Evolutionary conservation across 2,329 filamentous ascomycete genomes (phyloP), one percentile per base, ranked within the genome.

Genomic region (Talaromyces sp.): DNA sequence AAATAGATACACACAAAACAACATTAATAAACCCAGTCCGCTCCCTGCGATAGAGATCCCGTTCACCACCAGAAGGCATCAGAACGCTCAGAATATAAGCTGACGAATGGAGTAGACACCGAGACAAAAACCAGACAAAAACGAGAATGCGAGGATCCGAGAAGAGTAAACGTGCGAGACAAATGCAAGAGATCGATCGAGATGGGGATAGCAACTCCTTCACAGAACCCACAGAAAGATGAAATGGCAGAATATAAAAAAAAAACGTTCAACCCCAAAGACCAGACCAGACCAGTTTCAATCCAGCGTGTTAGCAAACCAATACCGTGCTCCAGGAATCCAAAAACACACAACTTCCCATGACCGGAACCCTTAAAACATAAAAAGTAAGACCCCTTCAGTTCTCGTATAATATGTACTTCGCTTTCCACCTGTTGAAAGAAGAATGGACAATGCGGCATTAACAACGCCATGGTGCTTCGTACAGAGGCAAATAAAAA

Each of bases 371-470:
- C 56, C 39, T 28, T 54, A 27, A 59, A 53, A 62, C 49, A 33
- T 51, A 64, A 69, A 66, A 64, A 66, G 62, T 63, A 65, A 57
- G 62, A 60, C 66, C 65, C 62, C 63, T 64, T 67, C 64, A 64
- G 65, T 60, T 67, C 66, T 64, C 64, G 59, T 65, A 65, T 65
- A 67, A 33, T 73, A 73, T 73, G 68, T 73, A 72, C 70, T 69
- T 67, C 69, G 65, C 68, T 69, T 68, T 67, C 65, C 69, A 64
- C 66, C 65, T 36, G 66, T 65, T 51, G 49, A 60, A 63, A 64
- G 44, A 61, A 62, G 54, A 61, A 65, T 63, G 57, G 49, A 52
- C 42, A 56, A 58, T 59, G 56, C 57, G 42, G 52, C 56, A 62
- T 60, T 64, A 44, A 60, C 62, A 61, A 65, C 64, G 63, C 63